These are phyloP conservation scores for Datura wrightii DNA, from an alignment of 257 asterid species.

Conservation along the genomic window DNA sequence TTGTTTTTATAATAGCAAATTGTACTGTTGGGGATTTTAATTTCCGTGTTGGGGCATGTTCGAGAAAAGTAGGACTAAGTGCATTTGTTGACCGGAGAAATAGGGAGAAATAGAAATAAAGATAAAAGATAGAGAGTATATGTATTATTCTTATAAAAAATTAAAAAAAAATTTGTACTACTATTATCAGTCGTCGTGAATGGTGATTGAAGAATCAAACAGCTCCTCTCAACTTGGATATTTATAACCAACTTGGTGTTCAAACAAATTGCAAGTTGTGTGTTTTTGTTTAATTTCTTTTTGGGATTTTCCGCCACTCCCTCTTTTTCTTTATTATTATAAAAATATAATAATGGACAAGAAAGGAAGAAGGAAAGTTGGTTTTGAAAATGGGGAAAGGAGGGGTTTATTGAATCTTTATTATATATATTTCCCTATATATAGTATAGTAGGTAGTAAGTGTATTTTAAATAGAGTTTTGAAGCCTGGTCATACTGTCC, in stretches of 20 bases:
- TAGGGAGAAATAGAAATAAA: background rate
- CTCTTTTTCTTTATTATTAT: no score
- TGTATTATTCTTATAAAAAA: background rate
- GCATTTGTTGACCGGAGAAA: background rate
- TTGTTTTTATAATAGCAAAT: conserved; percentile 2
- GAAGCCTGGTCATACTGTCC: background rate
- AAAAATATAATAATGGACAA: background rate
- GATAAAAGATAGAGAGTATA: background rate
- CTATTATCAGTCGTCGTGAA: no score
- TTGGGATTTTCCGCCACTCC: background rate
- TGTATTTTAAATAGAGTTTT: background rate
- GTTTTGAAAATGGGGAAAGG: conserved; percentile 55
- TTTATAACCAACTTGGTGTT: conserved; percentile 46
- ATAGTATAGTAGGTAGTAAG: background rate
- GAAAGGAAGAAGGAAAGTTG: conserved; percentile 38
- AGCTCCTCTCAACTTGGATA: conserved; percentile 18
- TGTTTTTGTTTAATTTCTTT: conserved; percentile 25
- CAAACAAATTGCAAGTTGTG: conserved; percentile 44
- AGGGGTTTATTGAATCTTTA: conserved; percentile 39
- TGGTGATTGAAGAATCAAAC: conserved; percentile 20
- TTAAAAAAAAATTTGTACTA: no score
- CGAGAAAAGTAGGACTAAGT: conserved; percentile 6
- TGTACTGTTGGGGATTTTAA: background rate
- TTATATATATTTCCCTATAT: background rate
- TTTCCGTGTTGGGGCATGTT: background rate